Evolutionary conservation across 352 stramenopile species (phyloP), one percentile per base, ranked within the genome.

Genomic region (Aphanomyces euteiches): DNA sequence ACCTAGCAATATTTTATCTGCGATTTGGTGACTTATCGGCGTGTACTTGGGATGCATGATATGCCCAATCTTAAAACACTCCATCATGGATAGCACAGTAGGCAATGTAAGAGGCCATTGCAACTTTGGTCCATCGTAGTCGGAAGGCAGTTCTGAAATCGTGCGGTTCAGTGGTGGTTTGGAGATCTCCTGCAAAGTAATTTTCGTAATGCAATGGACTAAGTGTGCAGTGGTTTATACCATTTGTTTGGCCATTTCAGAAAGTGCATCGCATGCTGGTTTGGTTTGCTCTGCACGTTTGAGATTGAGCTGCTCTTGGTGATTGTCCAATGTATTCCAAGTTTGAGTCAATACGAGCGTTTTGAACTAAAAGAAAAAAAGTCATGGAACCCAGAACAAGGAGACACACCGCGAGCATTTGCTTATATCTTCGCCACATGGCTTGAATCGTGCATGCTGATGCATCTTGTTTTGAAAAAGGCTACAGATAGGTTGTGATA

Each of bases 311-410:
- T 96, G 87, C 72, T 96, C 88, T 74, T 96, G 83, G 45, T 90
- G 92, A 74, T 95, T 96, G 72, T 96, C 89, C 54, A 96, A 72
- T 54, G 94, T 65, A 73, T 96, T 96, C 86, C 87, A 96, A 47
- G 89, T 85, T 68, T 90, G 77, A 34, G 85, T 89, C 48, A 84
- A 89, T 63, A 95, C 81, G 2, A 93, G 78, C 58, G 83, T 83
- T 19, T 82, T 83, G 72, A 93, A 93, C 82, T 89, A 72, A 15
- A 45, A 66, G 38, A 38, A 19, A 28, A 6, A 47, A 58, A 57
- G 13, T 54, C 2, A 47, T 5, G 57, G 12, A 15, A 7, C 12
- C n/a, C 48, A 3, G 50, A 8, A 10, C 39, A 56, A 40, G 41
- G 5, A 28, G 37, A 10, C 17, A n/a, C 21, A 70, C 64, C 54